Base-by-base conservation (phyloP, 495 filamentous ascomycete species). In the Sordaria brevicollis region DNA sequence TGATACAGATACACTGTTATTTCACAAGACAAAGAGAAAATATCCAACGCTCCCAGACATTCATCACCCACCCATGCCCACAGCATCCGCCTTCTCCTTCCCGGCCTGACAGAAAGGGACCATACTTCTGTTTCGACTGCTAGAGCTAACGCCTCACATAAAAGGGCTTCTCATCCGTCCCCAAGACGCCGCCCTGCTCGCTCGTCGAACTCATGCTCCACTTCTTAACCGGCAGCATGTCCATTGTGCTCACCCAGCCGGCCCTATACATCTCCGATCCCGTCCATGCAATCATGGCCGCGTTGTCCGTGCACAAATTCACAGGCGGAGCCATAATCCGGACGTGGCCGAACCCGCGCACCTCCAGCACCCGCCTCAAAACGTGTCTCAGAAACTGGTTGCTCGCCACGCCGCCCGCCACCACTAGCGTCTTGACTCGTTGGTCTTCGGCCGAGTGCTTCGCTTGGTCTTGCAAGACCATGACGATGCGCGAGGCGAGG, bases 231-330 rank as follows among this genome's bases (percentile, higher is more conserved):
- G 91, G 84, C 37, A 84, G 76, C 65, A 88, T 84, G 29, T 79
- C 82, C 34, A 94, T 73, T 25, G 84, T 83, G 19, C 87, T 90
- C 65, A 81, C 78, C 85, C 87, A 94, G 0, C 94, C 93, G 4
- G 84, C 87, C 77, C 93, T 88, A 70, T 84, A 97, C 93, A 98
- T 96, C 82, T 97, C 94, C 68, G 93, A 85, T 0, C 91, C 95
- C 5, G 94, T 86, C 95, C 95, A 99, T 1, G 91, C 94, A 73
- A 97, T 93, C 95, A 98, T 99, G n/a, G 93, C 93, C 17, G 94
- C 95, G 81, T 98, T 97, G 76, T 99, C 95, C 0, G 92, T 97
- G 73, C 95, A 97, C 71, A 94, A 82, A 65, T 83, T 80, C 25
- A 85, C 76, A 4, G 95, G 95, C 25, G 95, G 95, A 41, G 89